Evolutionary conservation across 495 filamentous ascomycete species (phyloP).

Genomic region (Aspergillus baeticus): DNA sequence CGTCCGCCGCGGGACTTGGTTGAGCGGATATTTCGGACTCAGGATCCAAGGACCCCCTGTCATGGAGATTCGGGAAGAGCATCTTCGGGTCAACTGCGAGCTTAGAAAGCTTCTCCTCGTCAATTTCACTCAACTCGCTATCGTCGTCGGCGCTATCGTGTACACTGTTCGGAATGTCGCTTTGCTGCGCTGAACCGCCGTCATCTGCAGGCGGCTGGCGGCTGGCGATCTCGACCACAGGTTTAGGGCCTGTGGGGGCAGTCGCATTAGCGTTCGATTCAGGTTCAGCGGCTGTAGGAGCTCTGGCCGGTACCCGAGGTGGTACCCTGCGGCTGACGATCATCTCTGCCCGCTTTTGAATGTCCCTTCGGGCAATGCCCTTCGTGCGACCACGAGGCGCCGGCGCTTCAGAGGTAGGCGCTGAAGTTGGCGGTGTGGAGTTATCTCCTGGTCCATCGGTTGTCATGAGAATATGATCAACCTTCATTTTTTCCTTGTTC

Average conservation of each 20-base stretch:
- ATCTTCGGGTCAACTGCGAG: constrained; percentile 29
- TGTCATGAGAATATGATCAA: constrained; percentile 55
- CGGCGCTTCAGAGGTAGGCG: constrained; percentile 39
- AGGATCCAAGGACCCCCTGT: constrained; percentile 23
- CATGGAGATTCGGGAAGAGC: constrained; percentile 38
- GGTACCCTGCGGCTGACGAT: constrained; percentile 46
- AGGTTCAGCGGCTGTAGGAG: constrained; percentile 23
- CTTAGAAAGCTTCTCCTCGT: constrained; percentile 50
- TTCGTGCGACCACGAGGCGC: constrained; percentile 52
- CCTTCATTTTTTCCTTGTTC: constrained; percentile 56
- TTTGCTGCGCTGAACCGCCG: constrained; percentile 26
- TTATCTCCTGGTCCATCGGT: constrained; percentile 36
- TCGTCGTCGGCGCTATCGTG: constrained; percentile 80
- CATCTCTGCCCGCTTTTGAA: constrained; percentile 61
- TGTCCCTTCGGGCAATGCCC: constrained; percentile 62
- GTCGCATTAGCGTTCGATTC: constrained; percentile 17
- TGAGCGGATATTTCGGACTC: constrained; percentile 28
- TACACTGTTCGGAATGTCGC: constrained; percentile 55
- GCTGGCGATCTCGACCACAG: constrained; percentile 13
- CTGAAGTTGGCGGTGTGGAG: constrained; percentile 33
- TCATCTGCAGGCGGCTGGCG: constrained; percentile 17
- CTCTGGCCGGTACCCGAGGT: constrained; percentile 32
- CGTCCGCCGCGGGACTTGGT: constrained; percentile 29
- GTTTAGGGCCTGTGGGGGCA: constrained; percentile 17
- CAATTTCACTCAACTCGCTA: constrained; percentile 73